Percentiles rank a stretch among this genome's conserved stretches.
Evolutionary conservation across 169 alveolate genomes (phyloP).

Genomic region (Cyclospora cayetanensis): DNA sequence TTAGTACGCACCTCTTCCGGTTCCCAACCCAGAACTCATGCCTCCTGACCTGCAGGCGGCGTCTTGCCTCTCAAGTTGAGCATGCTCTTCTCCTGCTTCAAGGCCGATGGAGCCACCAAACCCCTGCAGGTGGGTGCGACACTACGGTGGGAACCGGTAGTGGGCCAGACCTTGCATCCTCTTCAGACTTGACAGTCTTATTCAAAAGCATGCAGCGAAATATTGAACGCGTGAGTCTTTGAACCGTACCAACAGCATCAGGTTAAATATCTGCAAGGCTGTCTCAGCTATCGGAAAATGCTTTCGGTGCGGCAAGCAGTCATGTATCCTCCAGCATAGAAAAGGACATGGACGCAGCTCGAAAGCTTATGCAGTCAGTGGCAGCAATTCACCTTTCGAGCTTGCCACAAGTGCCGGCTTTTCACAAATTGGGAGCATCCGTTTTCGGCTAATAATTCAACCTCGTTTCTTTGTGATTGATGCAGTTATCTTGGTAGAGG

Average conservation of each 20-base stretch:
- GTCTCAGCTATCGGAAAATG: too few species aligned
- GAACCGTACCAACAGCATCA: not conserved
- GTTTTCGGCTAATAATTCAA: too few species aligned
- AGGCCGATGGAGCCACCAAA: not conserved
- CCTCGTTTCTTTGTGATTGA: too few species aligned
- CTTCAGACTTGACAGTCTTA: slow-evolving; percentile 15
- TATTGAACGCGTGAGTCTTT: slow-evolving; percentile 8
- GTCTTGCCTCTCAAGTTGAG: slow-evolving; percentile 8
- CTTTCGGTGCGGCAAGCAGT: too few species aligned
- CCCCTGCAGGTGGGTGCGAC: slow-evolving; percentile 12
- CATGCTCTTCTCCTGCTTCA: not conserved
- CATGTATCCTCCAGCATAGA: too few species aligned
- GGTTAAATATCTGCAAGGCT: not conserved
- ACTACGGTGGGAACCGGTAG: too few species aligned
- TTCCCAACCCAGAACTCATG: not conserved
- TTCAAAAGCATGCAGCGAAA: slow-evolving; percentile 44
- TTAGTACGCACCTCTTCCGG: not conserved
- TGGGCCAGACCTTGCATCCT: too few species aligned
- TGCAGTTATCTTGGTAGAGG: too few species aligned
- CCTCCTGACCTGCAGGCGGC: not conserved
- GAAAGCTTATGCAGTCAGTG: not conserved
- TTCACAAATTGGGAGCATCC: too few species aligned
- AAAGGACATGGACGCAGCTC: not conserved
- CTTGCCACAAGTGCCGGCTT: not conserved
- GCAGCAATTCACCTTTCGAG: not conserved